Conservation (phyloP, 176 grass and related monocot genomes). For the Phoenix roebelenii region DNA sequence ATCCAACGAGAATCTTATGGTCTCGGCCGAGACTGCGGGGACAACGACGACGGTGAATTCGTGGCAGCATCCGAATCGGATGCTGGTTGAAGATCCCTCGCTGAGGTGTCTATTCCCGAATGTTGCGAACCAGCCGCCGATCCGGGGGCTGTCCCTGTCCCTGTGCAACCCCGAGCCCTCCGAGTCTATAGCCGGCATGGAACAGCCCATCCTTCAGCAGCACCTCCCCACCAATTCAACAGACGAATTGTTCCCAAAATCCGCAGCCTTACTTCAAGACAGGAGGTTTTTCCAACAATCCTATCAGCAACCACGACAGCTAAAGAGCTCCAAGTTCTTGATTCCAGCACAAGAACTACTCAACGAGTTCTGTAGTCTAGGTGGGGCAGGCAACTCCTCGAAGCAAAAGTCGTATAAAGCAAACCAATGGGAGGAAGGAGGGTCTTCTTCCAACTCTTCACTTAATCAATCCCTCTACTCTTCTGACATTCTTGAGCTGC, state of each 20-base stretch:
- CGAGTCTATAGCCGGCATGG: neutral
- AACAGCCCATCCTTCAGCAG: neutral
- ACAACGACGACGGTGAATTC: slow-evolving; percentile 29
- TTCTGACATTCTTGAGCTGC: slow-evolving; percentile 66
- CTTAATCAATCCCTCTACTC: slow-evolving; percentile 40
- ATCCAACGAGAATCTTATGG: slow-evolving; percentile 21
- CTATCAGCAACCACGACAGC: slow-evolving; percentile 15
- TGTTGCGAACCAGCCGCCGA: neutral
- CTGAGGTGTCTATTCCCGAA: slow-evolving; percentile 13
- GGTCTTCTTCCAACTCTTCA: slow-evolving; percentile 40
- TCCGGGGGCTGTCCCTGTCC: slow-evolving; percentile 9
- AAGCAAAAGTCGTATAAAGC: slow-evolving; percentile 12
- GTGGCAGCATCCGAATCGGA: slow-evolving; percentile 28
- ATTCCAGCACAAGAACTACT: slow-evolving; percentile 56
- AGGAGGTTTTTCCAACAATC: neutral
- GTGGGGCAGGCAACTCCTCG: slow-evolving; percentile 21
- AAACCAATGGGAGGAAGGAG: slow-evolving; percentile 26
- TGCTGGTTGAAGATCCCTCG: slow-evolving; percentile 20
- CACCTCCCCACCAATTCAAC: neutral
- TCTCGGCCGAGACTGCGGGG: slow-evolving; percentile 11
- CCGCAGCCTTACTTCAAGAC: neutral
- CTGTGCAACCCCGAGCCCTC: slow-evolving; percentile 6
- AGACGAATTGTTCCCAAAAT: neutral
- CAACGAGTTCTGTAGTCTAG: slow-evolving; percentile 73
- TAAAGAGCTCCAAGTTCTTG: slow-evolving; percentile 63